Base-by-base conservation (phyloP, 352 stramenopile genomes). In the Pythium phragmiticola region DNA sequence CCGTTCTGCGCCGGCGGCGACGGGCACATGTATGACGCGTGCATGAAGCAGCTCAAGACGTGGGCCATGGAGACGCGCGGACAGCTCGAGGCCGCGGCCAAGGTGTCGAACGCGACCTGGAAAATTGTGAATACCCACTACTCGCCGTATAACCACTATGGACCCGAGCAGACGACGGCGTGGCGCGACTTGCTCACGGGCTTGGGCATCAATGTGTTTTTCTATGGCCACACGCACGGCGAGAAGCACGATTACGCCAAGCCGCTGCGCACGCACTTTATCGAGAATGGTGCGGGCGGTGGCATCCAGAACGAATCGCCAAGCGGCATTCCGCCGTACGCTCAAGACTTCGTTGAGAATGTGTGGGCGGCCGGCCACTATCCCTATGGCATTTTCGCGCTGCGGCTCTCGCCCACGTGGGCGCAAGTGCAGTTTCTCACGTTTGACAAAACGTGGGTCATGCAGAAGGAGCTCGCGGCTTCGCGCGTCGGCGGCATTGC, bases 61-160 rank as follows among this genome's bases (percentile, higher is more conserved):
- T 91, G 84, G 84, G 78, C 69, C 7, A 65, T 76, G 7, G 82
- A 89, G 33, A 89, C 82, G 11, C 66, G 82, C 0, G 48, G 56
- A n/a, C 67, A 68, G 52, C 66, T 90, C 3, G 74, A 77, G 11
- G 56, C 66, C 17, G 79, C 82, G 26, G 82, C 77, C 0, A 75
- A 67, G 30, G 77, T 72, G 1, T 91, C 80, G 2, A 93, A 76
- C 23, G 84, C 84, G 8, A 90, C 80, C 7, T 93, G 81, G 80
- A 93, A 91, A 62, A 81, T 91, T 26, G 79, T 93, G 19, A 93
- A 93, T 57, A 91, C 84, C 30, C 84, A 93, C 67, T 93, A 91
- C 58, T 90, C 78, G 0, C 84, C 84, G 17, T 90, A 92, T 47
- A 85, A 82, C 52, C 84, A 92, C 69, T 90, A 87, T 60, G 69